A percentile compares a stretch with the other conserved stretches of the same genome.
These are phyloP conservation scores for Annulohypoxylon truncatum DNA, from an alignment of 2,329 filamentous ascomycete species.

Conservation along the genomic window DNA sequence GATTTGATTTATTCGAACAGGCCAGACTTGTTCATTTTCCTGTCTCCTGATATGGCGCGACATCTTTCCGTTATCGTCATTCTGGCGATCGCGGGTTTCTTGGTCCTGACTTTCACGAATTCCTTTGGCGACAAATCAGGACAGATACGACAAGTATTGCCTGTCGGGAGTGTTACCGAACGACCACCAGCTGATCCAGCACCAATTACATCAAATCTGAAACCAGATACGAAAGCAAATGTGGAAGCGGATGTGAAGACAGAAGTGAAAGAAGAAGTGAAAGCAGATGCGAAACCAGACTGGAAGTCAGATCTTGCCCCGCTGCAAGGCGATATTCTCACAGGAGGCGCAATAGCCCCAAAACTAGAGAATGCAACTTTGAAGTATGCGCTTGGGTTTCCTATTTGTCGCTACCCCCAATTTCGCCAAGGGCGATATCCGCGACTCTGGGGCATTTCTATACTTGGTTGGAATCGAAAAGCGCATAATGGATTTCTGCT, in stretches of 20 bases:
- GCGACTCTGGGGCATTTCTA: background rate
- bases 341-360: conserved; percentile 79
- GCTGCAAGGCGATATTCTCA: conserved; percentile 64
- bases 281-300: conserved; percentile 34
- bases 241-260: background rate
- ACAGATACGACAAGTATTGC: conserved; percentile 39
- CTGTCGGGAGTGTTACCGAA: conserved; percentile 46
- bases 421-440: background rate
- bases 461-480: background rate
- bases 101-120: conserved; percentile 69
- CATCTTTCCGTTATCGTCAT: conserved; percentile 66
- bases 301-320: conserved; percentile 55
- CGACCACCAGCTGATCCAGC: conserved; percentile 19
- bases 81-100: conserved; percentile 65
- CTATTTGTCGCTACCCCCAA: conserved; percentile 16
- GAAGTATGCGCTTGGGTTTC: conserved; percentile 60
- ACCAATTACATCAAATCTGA: conserved; percentile 4
- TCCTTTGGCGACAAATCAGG: conserved; percentile 56
- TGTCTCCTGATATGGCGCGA: conserved; percentile 59
- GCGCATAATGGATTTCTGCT: background rate
- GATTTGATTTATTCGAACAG: background rate
- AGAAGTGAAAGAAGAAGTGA: conserved; percentile 17
- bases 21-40: background rate
- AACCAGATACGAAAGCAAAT: conserved; percentile 5
- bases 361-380: conserved; percentile 85